Evolutionary conservation across 257 asterid species (phyloP), one percentile per base, ranked within the genome.

Genomic region (Avicennia marina): DNA sequence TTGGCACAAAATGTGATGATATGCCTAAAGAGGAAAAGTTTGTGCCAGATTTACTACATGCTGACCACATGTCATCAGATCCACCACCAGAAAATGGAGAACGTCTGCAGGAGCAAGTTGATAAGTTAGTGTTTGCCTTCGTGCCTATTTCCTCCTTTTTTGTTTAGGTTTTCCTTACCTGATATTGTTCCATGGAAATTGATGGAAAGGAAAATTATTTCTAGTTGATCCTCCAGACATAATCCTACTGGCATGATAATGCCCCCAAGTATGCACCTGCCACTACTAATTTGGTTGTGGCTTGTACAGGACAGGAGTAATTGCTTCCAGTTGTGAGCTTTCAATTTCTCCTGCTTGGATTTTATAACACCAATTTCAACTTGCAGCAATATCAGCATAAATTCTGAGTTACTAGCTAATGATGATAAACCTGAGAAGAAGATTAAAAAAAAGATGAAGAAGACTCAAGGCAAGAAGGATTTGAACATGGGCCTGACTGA

Each of bases 401-500:
- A 71, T 16, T 33, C 68, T 42, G 76, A 65, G 53, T 38, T 58
- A 27, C 53, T 58, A 22, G 63, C 70, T 64, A 77, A 69, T 52
- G 78, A 63, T 48, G 31, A 36, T 58, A 79, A 67, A 49, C 56
- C 51, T 21, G 71, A 69, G 69, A 75, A 66, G 72, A 81, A 77
- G 40, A 51, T 21, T 40, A 77, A 79, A 62, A 69, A 58, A 60
- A 82, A 71, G 66, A 74, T 20, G 67, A 86, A 73, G 77, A 81
- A 79, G 71, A 44, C 74, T 20, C 64, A 13, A 40, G 70, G 43
- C 17, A 66, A 60, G 27, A 65, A 51, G 29, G 43, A 42, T 57
- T 33, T 22, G 21, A 56, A 65, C 53, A 33, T 18, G 43, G 63
- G 29, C 45, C 50, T 38, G 38, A 53, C 63, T 36, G 49, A 48